Conservation (phyloP, 495 filamentous ascomycete species). For the Talaromyces borbonicus region DNA sequence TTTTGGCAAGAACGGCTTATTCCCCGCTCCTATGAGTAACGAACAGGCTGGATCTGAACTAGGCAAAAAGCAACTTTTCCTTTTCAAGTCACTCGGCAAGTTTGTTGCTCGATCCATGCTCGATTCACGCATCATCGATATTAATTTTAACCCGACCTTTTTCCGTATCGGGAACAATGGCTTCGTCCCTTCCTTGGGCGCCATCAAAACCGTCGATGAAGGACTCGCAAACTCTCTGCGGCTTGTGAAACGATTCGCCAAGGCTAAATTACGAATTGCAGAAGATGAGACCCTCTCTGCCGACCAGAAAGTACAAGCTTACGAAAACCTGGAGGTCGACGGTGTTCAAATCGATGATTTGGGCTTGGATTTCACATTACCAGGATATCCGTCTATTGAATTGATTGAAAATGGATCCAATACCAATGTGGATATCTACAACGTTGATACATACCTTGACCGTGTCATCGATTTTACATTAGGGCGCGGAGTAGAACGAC, state of each 20-base stretch:
- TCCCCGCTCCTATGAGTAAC: constrained; percentile 85
- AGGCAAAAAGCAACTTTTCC: constrained; percentile 70
- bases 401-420: constrained; percentile 66
- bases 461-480: constrained; percentile 87
- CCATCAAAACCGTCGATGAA: constrained; percentile 81
- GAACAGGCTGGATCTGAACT: constrained; percentile 62
- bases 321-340: constrained; percentile 59
- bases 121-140: constrained; percentile 94
- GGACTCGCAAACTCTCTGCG: constrained; percentile 79
- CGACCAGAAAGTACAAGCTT: constrained; percentile 58
- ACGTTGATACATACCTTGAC: constrained; percentile 79
- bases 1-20: constrained; percentile 75
- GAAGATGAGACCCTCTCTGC: constrained; percentile 52
- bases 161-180: constrained; percentile 75
- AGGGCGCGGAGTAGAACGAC: constrained; percentile 73
- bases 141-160: constrained; percentile 95
- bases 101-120: constrained; percentile 98
- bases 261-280: constrained; percentile 72
- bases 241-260: constrained; percentile 77
- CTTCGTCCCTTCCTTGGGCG: constrained; percentile 80
- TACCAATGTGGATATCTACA: constrained; percentile 71
- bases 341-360: constrained; percentile 75
- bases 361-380: constrained; percentile 85
- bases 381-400: constrained; percentile 86
- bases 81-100: constrained; percentile 92